These are phyloP conservation scores for Sonneratia caseolaris DNA, from an alignment of 345 rosid species.

Conservation along the genomic window DNA sequence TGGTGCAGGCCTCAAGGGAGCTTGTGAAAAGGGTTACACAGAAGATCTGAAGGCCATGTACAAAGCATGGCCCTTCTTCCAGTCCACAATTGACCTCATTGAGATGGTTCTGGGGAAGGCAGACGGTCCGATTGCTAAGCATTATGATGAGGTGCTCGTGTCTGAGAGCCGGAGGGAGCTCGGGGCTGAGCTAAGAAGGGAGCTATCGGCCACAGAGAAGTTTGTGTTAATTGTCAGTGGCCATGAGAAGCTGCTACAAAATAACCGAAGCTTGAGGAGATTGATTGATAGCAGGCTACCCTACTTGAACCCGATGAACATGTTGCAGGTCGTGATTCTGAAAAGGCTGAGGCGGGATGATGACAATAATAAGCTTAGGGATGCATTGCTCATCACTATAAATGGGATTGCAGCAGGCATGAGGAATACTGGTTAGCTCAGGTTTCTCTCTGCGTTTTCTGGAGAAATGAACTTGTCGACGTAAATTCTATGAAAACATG, in stretches of 20 bases:
- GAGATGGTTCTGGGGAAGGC: conserved; percentile 95
- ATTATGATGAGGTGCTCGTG: conserved; percentile 82
- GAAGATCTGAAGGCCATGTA: conserved; percentile 82
- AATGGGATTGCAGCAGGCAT: conserved; percentile 96
- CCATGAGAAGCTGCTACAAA: conserved; percentile 60
- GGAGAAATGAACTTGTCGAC: conserved; percentile 1
- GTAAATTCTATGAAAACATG: not conserved
- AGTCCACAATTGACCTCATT: conserved; percentile 84
- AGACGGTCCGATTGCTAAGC: conserved; percentile 74
- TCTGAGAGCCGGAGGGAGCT: conserved; percentile 57
- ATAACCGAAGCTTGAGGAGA: conserved; percentile 73
- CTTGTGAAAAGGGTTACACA: conserved; percentile 64
- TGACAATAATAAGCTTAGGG: conserved; percentile 74
- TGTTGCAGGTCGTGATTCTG: conserved; percentile 85
- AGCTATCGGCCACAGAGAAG: conserved; percentile 57
- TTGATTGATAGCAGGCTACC: conserved; percentile 89
- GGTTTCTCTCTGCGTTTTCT: not conserved
- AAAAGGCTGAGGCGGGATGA: conserved; percentile 79
- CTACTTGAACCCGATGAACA: conserved; percentile 79
- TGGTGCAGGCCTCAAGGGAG: conserved; percentile 75
- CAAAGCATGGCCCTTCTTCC: conserved; percentile 92
- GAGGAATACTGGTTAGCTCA: conserved; percentile 59
- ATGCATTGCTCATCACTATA: conserved; percentile 86
- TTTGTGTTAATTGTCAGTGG: conserved; percentile 65
- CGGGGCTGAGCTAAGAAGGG: conserved; percentile 64